A percentile compares a stretch with the other conserved stretches of the same genome.
phyloP scores from a whole-genome alignment of 139 green algal genomes.

The Astrephomene gubernaculifera region DNA sequence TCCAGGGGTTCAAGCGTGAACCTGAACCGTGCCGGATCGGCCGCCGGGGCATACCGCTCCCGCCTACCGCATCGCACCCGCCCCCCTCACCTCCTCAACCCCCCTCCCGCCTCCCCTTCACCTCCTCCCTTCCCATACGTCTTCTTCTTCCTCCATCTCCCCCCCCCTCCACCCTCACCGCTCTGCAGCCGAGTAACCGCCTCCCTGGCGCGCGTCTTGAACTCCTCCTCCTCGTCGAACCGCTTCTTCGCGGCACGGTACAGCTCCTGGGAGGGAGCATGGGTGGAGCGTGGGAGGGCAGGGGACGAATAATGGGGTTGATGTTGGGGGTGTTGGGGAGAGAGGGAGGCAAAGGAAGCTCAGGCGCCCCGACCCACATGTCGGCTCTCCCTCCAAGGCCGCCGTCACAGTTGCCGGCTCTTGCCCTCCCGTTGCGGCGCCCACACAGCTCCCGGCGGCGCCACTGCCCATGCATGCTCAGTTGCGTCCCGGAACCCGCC shows the following conservation, averaged over 20 bases:
- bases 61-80: not conserved
- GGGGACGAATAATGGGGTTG: too few relatives aligned
- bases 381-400: too few relatives aligned
- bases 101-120: not conserved
- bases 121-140: too few relatives aligned
- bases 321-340: too few relatives aligned
- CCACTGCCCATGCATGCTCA: too few relatives aligned
- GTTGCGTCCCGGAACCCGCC: too few relatives aligned
- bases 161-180: constrained; percentile 59
- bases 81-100: not conserved
- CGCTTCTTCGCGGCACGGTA: constrained; percentile 84
- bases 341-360: too few relatives aligned
- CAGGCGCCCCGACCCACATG: too few relatives aligned
- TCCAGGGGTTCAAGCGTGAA: not conserved
- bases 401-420: too few relatives aligned
- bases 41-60: not conserved
- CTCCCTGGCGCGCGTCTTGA: constrained; percentile 91
- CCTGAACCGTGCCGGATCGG: not conserved
- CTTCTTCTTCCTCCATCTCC: not conserved
- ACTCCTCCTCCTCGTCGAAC: constrained; percentile 97
- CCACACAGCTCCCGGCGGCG: too few relatives aligned
- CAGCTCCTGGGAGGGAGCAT: constrained; percentile 15
- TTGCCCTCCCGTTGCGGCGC: too few relatives aligned
- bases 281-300: not conserved
- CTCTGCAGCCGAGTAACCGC: constrained; percentile 92